Conservation (phyloP, 495 filamentous ascomycete species). For the Lepraria neglecta region DNA sequence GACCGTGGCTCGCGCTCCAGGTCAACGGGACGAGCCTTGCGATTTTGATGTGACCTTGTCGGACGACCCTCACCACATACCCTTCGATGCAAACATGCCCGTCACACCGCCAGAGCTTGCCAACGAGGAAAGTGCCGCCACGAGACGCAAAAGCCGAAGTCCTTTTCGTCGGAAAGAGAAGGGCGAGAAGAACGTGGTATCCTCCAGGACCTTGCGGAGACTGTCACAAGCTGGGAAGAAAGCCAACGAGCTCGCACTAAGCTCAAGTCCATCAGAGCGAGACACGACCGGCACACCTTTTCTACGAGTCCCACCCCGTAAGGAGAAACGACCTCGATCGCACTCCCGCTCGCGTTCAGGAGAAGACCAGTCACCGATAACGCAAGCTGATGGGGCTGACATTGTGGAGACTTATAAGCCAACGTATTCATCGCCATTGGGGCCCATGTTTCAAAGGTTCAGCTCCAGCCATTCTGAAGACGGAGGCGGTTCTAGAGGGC, state of each 20-base stretch:
- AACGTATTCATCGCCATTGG: slow-evolving; percentile 20
- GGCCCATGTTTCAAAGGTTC: slow-evolving; percentile 21
- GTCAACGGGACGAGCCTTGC: not conserved
- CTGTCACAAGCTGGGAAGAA: slow-evolving; percentile 11
- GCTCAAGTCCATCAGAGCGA: slow-evolving; percentile 28
- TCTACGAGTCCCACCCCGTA: slow-evolving; percentile 31
- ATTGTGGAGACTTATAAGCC: slow-evolving; percentile 15
- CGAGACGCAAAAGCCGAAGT: slow-evolving; percentile 20
- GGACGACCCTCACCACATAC: slow-evolving; percentile 25
- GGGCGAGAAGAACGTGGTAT: slow-evolving; percentile 13
- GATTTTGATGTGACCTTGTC: slow-evolving; percentile 22
- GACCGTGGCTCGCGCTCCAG: not conserved
- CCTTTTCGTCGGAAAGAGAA: slow-evolving; percentile 24
- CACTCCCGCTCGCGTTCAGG: slow-evolving; percentile 21
- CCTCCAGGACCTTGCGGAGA: not conserved
- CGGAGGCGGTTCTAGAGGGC: not conserved
- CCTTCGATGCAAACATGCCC: slow-evolving; percentile 24
- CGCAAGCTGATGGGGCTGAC: slow-evolving; percentile 17
- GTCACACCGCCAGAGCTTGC: slow-evolving; percentile 23
- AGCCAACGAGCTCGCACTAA: slow-evolving; percentile 4
- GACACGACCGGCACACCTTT: slow-evolving; percentile 39
- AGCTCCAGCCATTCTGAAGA: not conserved
- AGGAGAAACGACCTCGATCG: slow-evolving; percentile 21
- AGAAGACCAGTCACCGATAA: not conserved
- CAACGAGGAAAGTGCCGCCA: slow-evolving; percentile 16